Percentiles rank a stretch among this genome's conserved stretches.
phyloP scores from a whole-genome alignment of 495 filamentous ascomycete species.

The Lophium mytilinum region DNA sequence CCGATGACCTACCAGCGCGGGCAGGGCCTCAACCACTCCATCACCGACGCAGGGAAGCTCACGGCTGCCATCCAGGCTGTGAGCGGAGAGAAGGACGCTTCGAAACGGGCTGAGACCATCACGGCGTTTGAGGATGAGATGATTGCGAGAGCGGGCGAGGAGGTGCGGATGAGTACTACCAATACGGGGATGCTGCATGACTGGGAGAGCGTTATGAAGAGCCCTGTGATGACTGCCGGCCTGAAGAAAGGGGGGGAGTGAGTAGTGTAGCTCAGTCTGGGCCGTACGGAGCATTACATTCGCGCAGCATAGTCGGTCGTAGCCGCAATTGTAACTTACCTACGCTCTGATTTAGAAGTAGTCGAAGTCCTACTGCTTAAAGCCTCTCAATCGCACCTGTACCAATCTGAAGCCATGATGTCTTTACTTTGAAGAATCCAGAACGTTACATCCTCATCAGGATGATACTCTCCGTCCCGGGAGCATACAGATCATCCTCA shows the following conservation, averaged over 20 bases:
- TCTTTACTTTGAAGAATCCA: too few species aligned
- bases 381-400: too few species aligned
- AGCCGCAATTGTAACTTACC: too few species aligned
- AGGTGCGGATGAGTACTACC: conserved; percentile 23
- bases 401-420: too few species aligned
- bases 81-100: conserved; percentile 9
- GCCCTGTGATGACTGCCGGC: conserved; percentile 18
- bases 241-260: conserved; percentile 6
- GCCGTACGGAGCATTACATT: too few species aligned
- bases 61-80: conserved; percentile 25
- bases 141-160: conserved; percentile 27
- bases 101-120: background rate
- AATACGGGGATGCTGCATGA: conserved; percentile 36
- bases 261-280: too few species aligned
- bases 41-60: conserved; percentile 37
- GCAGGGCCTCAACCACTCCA: conserved; percentile 43
- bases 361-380: too few species aligned
- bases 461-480: too few species aligned
- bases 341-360: too few species aligned
- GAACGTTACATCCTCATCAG: too few species aligned
- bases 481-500: too few species aligned
- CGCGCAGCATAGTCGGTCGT: too few species aligned
- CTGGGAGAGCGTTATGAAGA: conserved; percentile 29
- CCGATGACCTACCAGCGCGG: conserved; percentile 45
- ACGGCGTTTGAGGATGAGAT: conserved; percentile 35